Evolutionary conservation across 768 basidiomycete species (phyloP), one percentile per base, ranked within the genome.

Genomic region (Hebeloma cylindrosporum): DNA sequence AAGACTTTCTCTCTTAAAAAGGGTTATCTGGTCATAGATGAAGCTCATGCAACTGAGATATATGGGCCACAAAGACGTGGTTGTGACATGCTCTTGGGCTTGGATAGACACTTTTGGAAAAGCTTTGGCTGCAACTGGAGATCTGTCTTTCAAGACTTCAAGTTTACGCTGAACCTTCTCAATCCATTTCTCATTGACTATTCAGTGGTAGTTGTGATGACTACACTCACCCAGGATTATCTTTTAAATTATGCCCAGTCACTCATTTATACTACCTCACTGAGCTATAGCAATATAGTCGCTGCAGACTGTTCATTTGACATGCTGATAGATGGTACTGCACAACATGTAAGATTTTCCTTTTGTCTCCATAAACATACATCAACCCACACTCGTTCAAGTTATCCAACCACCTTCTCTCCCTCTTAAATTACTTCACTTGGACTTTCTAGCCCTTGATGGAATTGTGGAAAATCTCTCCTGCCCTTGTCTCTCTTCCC

Each of bases 51-150:
- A 3, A 96, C 92, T 0, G 93, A 93, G 0, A 70, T 97, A 6
- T 95, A 93, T 62, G 93, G 94, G 0, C 73, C 80, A 0, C 67
- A 78, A 26, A 93, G 92, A 0, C 70, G 80, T 28, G 93, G 94
- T 0, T 62, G 92, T 2, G 88, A 88, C 3, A 77, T 77, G 3
- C 65, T 78, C 40, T 64, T 90, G 9, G 89, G 86, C 0, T 64
- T 93, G 28, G 85, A 88, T 97, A 29, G 86, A 90, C 60, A 98
- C 94, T 0, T 97, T 97, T 64, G 93, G 94, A 2, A 97, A 98
- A 63, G 92, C 89, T 0, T 68, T 95, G 30, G 90, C 84, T 10
- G 82, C 82, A 3, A 83, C 83, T 0, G 94, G 93, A 57, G 92
- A 94, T 93, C 46, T 51, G 88, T 72, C 32, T 35, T 37, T 25